phyloP scores from a whole-genome alignment of 192 early-diverging fungal species.

The Linnemannia schmuckeri region DNA sequence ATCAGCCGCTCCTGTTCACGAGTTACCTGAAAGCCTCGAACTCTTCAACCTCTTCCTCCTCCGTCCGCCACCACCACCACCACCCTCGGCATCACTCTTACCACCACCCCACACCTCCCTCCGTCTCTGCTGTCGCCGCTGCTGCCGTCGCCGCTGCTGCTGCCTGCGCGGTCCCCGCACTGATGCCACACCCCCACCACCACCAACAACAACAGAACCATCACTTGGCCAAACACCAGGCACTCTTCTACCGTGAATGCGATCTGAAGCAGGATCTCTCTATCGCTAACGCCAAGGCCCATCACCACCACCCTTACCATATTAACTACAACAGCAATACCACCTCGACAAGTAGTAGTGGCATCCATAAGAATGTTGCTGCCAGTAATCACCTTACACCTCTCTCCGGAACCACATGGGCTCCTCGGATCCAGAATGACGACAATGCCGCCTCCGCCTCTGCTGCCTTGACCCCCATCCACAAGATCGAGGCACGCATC shows the following conservation, averaged over 20 bases:
- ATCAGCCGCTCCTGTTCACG: slow-evolving; percentile 43
- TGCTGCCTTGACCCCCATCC: slow-evolving; percentile 25
- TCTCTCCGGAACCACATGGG: slow-evolving; percentile 8
- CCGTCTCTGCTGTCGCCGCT: background rate
- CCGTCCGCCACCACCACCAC: slow-evolving; percentile 7
- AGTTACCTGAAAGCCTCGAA: background rate
- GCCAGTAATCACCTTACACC: background rate
- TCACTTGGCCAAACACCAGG: slow-evolving; percentile 17
- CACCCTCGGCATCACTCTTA: slow-evolving; percentile 51
- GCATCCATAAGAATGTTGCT: slow-evolving; percentile 6
- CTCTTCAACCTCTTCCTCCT: background rate
- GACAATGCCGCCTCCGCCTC: background rate
- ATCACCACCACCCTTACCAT: background rate
- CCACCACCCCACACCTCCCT: slow-evolving; percentile 18
- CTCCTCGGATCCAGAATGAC: slow-evolving; percentile 17
- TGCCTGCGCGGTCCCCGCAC: background rate
- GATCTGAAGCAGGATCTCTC: slow-evolving; percentile 48
- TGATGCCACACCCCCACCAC: slow-evolving; percentile 18
- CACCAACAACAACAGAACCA: background rate
- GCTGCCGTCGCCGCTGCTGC: background rate
- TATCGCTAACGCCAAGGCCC: slow-evolving; percentile 14
- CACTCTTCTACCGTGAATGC: slow-evolving; percentile 31
- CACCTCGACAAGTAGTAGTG: slow-evolving; percentile 9
- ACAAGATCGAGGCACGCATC: slow-evolving; percentile 48
- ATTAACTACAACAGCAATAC: slow-evolving; percentile 8